A percentile compares a stretch with the other conserved stretches of the same genome.
Evolutionary conservation across 2,329 filamentous ascomycete genomes (phyloP).

Genomic region (Colletotrichum liriopes): DNA sequence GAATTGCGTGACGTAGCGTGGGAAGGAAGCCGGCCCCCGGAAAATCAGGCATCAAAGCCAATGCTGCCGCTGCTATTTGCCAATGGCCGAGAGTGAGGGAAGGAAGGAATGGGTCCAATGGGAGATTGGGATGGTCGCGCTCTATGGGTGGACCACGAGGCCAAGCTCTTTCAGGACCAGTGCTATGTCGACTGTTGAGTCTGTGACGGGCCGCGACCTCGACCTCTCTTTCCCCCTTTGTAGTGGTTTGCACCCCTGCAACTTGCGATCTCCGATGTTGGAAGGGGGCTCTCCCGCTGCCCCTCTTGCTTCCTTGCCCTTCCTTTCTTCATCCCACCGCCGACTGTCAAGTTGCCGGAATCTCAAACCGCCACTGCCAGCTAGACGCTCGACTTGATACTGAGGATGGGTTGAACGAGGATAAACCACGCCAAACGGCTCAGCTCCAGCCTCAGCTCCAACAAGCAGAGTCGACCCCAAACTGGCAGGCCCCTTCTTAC

Average conservation of each 20-base stretch:
- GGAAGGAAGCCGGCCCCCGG: too few relatives aligned
- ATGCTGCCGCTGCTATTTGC: too few relatives aligned
- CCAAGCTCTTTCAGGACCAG: neutral
- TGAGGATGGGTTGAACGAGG: too few relatives aligned
- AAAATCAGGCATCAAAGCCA: too few relatives aligned
- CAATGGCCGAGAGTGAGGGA: neutral
- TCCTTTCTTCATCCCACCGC: neutral
- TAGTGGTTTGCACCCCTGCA: neutral
- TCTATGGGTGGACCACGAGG: neutral
- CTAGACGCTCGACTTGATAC: too few relatives aligned
- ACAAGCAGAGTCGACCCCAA: too few relatives aligned
- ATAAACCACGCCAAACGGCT: too few relatives aligned
- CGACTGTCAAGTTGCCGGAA: neutral
- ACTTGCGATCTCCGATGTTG: conserved; percentile 3
- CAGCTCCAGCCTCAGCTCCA: too few relatives aligned
- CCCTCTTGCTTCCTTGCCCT: neutral
- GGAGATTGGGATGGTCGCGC: neutral
- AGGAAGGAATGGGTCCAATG: neutral
- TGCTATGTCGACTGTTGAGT: neutral
- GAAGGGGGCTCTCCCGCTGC: neutral
- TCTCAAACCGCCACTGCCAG: too few relatives aligned
- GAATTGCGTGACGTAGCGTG: too few relatives aligned
- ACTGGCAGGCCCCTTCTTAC: too few relatives aligned
- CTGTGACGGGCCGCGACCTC: too few relatives aligned
- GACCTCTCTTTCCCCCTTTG: neutral